Evolutionary conservation across 306 rosid genomes (phyloP).

Genomic region (Quercus glauca): DNA sequence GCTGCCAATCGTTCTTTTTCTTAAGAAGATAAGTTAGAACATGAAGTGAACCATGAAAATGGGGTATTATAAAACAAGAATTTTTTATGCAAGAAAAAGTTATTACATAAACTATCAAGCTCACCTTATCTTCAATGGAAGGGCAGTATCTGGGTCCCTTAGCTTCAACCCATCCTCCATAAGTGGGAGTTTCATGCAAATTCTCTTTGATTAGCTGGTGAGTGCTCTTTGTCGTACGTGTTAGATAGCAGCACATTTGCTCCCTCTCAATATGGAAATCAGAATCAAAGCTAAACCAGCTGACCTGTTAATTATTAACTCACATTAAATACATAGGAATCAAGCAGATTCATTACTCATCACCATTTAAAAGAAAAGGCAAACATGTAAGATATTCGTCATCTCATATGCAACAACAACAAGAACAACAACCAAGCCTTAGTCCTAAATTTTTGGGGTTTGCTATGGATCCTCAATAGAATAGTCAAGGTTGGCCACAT

Average conservation of each 20-base stretch:
- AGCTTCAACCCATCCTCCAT: constrained; percentile 99
- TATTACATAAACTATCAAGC: constrained; percentile 9
- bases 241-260: constrained; percentile 96
- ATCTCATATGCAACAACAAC: background rate
- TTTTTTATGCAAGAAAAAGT: background rate
- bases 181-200: constrained; percentile 95
- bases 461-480: too few relatives aligned
- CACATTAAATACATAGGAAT: constrained; percentile 16
- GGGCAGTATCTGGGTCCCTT: constrained; percentile 99
- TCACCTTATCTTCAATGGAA: constrained; percentile 96
- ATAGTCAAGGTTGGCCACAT: too few relatives aligned
- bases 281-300: constrained; percentile 97
- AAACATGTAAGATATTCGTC: background rate
- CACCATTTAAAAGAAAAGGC: constrained; percentile 7
- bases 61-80: constrained; percentile 1
- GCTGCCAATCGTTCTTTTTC: constrained; percentile 1
- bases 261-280: constrained; percentile 90
- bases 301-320: constrained; percentile 58
- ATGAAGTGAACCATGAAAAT: constrained; percentile 16
- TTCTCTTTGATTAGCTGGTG: constrained; percentile 90
- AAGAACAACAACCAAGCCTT: too few relatives aligned
- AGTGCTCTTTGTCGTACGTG: constrained; percentile 86
- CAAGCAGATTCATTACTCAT: constrained; percentile 13
- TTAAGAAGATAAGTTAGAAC: constrained; percentile 2
- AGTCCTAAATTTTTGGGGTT: too few relatives aligned